Conservation (phyloP, 208 protist genomes). For the Trypanosoma scelopori region DNA sequence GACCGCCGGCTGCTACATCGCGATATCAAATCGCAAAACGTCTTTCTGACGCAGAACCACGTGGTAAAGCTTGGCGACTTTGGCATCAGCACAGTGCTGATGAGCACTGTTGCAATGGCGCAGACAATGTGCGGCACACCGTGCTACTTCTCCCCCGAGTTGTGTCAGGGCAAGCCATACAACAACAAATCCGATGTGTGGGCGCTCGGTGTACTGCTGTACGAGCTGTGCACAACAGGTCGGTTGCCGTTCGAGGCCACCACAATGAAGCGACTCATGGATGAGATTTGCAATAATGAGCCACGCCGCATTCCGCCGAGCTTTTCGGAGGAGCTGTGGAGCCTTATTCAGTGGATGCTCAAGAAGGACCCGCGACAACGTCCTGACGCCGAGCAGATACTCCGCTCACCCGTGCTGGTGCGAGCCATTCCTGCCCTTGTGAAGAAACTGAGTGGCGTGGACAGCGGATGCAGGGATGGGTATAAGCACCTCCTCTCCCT, state of each 20-base stretch:
- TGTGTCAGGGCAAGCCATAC: slow-evolving; percentile 92
- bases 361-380: slow-evolving; percentile 81
- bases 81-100: slow-evolving; percentile 89
- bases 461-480: slow-evolving; percentile 12
- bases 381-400: slow-evolving; percentile 77
- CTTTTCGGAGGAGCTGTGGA: slow-evolving; percentile 77
- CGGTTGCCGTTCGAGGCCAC: slow-evolving; percentile 82
- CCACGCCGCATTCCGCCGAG: slow-evolving; percentile 61
- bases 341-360: slow-evolving; percentile 71
- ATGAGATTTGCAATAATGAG: slow-evolving; percentile 77
- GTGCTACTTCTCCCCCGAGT: slow-evolving; percentile 95
- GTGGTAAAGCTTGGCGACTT: slow-evolving; percentile 93
- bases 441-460: slow-evolving; percentile 37
- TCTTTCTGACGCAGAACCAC: slow-evolving; percentile 81
- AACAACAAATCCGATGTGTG: slow-evolving; percentile 94
- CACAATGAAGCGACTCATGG: slow-evolving; percentile 86
- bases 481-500: slow-evolving; percentile 12
- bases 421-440: slow-evolving; percentile 67
- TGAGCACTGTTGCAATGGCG: slow-evolving; percentile 86
- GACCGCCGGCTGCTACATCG: slow-evolving; percentile 89
- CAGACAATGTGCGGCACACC: slow-evolving; percentile 95
- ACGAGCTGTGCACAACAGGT: slow-evolving; percentile 76
- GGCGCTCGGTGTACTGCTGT: slow-evolving; percentile 88
- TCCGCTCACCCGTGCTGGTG: slow-evolving; percentile 66
- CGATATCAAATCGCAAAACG: slow-evolving; percentile 93